These are phyloP conservation scores for Pseudogymnoascus sp. DNA, from an alignment of 2,329 filamentous ascomycete species.

Conservation along the genomic window DNA sequence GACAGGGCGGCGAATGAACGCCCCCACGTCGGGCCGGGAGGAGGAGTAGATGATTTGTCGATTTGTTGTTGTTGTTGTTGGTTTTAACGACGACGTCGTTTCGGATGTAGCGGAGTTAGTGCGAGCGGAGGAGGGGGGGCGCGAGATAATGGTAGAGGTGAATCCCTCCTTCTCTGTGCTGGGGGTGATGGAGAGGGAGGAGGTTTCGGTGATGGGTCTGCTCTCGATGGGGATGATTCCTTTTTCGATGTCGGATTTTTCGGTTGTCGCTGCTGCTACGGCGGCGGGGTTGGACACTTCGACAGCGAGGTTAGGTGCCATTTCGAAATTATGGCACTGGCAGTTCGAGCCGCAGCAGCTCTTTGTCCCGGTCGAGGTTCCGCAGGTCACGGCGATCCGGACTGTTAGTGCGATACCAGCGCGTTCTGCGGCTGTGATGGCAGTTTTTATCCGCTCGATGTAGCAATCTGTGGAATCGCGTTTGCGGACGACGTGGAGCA, in stretches of 20 bases:
- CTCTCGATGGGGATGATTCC: not conserved
- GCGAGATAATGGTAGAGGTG: not conserved
- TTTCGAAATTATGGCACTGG: slow-evolving; percentile 8
- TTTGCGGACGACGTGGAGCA: slow-evolving; percentile 43
- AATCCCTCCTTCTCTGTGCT: not conserved
- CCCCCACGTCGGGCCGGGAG: slow-evolving; percentile 40
- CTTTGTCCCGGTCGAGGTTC: slow-evolving; percentile 17
- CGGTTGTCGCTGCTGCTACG: not conserved
- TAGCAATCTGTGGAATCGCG: slow-evolving; percentile 49
- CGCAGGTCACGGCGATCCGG: slow-evolving; percentile 43
- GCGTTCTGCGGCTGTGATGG: slow-evolving; percentile 34
- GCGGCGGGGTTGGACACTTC: slow-evolving; percentile 6
- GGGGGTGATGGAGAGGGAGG: not conserved
- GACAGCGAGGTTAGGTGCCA: not conserved
- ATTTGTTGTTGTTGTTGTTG: no score
- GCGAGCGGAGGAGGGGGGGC: not conserved
- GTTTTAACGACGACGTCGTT: no score
- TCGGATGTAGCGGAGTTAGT: not conserved
- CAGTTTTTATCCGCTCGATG: slow-evolving; percentile 38
- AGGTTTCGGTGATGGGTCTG: not conserved
- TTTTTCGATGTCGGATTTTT: not conserved
- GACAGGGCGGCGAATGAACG: slow-evolving; percentile 44
- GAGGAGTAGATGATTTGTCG: not conserved
- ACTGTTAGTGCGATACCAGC: slow-evolving; percentile 42
- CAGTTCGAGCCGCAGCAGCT: slow-evolving; percentile 10